These are phyloP conservation scores for Tetrapisispora pingtungensis DNA, from an alignment of 805 yeast species.

Conservation along the genomic window DNA sequence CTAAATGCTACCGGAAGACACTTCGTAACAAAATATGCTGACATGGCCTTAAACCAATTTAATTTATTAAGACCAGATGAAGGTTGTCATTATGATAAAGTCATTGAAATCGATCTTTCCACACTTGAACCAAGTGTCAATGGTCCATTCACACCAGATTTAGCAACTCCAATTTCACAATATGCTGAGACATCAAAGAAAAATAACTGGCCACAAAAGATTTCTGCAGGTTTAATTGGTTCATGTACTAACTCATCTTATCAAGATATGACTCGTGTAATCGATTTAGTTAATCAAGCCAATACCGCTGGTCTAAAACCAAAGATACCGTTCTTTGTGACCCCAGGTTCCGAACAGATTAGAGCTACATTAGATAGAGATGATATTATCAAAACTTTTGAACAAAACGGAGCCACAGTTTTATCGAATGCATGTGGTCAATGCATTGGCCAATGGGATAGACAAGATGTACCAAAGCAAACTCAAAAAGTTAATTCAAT, in stretches of 20 bases:
- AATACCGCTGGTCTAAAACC: constrained; percentile 78
- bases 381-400: constrained; percentile 73
- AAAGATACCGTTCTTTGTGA: constrained; percentile 83
- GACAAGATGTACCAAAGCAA: constrained; percentile 61
- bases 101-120: constrained; percentile 79
- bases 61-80: constrained; percentile 72
- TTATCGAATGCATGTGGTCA: constrained; percentile 99
- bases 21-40: constrained; percentile 57
- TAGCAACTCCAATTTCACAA: constrained; percentile 83
- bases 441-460: constrained; percentile 99
- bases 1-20: constrained; percentile 71
- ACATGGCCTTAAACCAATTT: constrained; percentile 42
- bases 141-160: constrained; percentile 98
- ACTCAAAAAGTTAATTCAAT: constrained; percentile 72
- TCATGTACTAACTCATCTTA: constrained; percentile 98
- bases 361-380: constrained; percentile 96
- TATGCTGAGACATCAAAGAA: constrained; percentile 60
- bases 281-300: constrained; percentile 82
- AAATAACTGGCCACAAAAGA: constrained; percentile 77
- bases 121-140: constrained; percentile 89
- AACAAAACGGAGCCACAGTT: constrained; percentile 81
- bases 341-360: constrained; percentile 98
- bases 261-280: constrained; percentile 97
- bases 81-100: constrained; percentile 85
- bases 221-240: constrained; percentile 92